Evolutionary conservation across 768 basidiomycete species (phyloP), one percentile per base, ranked within the genome.

Genomic region (Boletus vermiculosoides): DNA sequence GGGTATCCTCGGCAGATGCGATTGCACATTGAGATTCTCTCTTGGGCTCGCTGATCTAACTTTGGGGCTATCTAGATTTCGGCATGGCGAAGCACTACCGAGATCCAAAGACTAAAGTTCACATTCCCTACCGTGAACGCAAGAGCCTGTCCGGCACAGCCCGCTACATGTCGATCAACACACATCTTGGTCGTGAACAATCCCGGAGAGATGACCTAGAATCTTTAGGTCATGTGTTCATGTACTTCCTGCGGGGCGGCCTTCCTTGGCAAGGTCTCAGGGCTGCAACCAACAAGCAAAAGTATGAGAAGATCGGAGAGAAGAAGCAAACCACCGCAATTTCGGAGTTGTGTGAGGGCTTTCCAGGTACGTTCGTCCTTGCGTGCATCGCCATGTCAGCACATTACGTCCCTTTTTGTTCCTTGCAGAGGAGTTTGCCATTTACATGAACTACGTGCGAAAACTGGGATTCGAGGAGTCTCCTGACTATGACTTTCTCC

Each of bases 61-160:
- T 50, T 52, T 59, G 0, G 36, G 20, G 18, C 25, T 31, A 16
- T 73, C 16, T 74, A 89, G 96, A 99, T 71, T 98, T 99, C 69
- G 96, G 96, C 59, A 98, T 98, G 97, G 96, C 96, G 50, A 99
- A 99, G 75, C 94, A 98, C 74, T 98, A 98, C 72, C 87, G 97
- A 54, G 97, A 99, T 74, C 96, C 96, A 0, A 98, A 96, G 77
- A 94, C 93, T 18, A 97, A 94, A 71, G 85, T 91, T 55, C 96
- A 99, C 74, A 99, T 99, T 59, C 96, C 97, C n/a, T 99, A 99
- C 75, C 86, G 97, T 63, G 96, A 99, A 72, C 86, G 97, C 66
- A 99, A 98, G 80, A 94, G 91, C 53, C 77, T 98, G 47, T 94
- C 92, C 16, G 96, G 96, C 15, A 98, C 96, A 34, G 96, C 97